Percentiles rank a stretch among this genome's conserved stretches.
Evolutionary conservation across 2,329 filamentous ascomycete genomes (phyloP).

Genomic region (Calonectria leucothoes): DNA sequence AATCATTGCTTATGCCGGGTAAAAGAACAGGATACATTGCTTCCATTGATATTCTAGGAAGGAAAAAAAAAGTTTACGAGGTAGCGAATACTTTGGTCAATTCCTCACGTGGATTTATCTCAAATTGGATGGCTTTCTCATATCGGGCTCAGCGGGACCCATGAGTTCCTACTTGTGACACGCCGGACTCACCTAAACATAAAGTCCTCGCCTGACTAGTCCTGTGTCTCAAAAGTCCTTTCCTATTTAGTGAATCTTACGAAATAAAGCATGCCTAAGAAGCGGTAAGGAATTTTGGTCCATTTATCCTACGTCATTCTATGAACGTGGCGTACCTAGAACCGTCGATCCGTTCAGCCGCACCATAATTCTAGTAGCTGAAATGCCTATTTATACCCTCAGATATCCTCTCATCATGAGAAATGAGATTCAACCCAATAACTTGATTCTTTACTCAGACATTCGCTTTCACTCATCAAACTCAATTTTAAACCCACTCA

Average conservation of each 20-base stretch:
- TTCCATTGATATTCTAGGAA: too few relatives aligned
- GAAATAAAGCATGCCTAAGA: background rate
- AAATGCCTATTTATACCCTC: background rate
- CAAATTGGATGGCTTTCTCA: background rate
- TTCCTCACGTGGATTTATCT: background rate
- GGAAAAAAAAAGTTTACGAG: too few relatives aligned
- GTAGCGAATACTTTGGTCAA: too few relatives aligned
- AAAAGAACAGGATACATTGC: too few relatives aligned
- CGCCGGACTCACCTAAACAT: background rate
- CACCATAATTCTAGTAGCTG: background rate
- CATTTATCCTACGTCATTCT: background rate
- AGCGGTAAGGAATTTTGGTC: background rate
- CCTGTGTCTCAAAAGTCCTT: background rate
- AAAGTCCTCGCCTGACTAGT: background rate
- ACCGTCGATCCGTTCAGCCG: background rate
- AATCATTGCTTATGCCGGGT: too few relatives aligned
- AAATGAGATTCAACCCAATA: background rate
- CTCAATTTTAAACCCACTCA: background rate
- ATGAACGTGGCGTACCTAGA: background rate
- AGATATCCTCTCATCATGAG: background rate
- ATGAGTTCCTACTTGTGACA: background rate
- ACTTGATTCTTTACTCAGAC: background rate
- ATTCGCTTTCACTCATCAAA: background rate
- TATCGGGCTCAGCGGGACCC: background rate
- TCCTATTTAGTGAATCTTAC: background rate